Conservation (phyloP, 176 grass and related monocot species). For the Oropetium thomaeum region DNA sequence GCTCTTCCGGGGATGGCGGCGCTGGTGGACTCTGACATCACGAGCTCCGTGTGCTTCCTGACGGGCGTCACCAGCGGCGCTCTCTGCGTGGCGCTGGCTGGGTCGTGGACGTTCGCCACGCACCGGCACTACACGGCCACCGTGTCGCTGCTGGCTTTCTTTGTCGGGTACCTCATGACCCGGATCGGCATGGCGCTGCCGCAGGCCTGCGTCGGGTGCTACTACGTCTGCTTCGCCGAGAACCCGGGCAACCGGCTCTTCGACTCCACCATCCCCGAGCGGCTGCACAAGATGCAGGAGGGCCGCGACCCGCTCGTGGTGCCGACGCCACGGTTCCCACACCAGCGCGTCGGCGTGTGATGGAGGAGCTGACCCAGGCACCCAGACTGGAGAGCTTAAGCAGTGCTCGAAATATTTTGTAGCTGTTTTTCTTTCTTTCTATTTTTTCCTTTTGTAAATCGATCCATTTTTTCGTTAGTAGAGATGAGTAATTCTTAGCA, state of each 20-base stretch:
- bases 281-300: constrained; percentile 34
- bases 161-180: constrained; percentile 97
- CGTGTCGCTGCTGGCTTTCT: constrained; percentile 84
- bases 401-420: neutral
- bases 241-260: constrained; percentile 61
- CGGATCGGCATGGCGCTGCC: constrained; percentile 98
- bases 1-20: constrained; percentile 51
- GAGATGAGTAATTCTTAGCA: constrained; percentile 9
- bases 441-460: constrained; percentile 29
- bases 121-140: constrained; percentile 85
- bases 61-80: constrained; percentile 88
- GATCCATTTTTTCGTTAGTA: neutral
- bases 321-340: constrained; percentile 75
- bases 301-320: constrained; percentile 24
- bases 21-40: constrained; percentile 96
- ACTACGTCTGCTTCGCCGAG: constrained; percentile 95
- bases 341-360: constrained; percentile 36
- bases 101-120: constrained; percentile 68
- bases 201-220: constrained; percentile 93
- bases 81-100: constrained; percentile 61
- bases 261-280: constrained; percentile 52
- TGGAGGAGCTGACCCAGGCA: too few relatives aligned
- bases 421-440: neutral
- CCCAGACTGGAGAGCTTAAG: neutral
- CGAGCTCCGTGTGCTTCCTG: constrained; percentile 87